phyloP scores from a whole-genome alignment of 768 basidiomycete species.

The Hebeloma cylindrosporum region DNA sequence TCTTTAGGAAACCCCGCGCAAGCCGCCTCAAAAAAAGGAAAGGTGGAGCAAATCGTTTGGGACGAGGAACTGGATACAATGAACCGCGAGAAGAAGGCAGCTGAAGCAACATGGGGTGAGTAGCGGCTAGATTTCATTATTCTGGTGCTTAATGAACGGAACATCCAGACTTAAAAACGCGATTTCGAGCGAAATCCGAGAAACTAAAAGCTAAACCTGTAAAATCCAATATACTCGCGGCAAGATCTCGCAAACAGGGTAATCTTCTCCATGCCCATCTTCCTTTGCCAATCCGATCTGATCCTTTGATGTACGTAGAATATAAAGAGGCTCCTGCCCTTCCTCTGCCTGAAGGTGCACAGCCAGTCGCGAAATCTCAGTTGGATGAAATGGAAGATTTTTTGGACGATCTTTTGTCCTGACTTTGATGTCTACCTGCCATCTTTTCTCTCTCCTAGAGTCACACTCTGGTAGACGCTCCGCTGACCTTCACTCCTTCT shows the following conservation, averaged over 20 bases:
- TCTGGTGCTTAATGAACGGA: too few relatives aligned
- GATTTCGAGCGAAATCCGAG: constrained; percentile 57
- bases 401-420: constrained; percentile 58
- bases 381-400: constrained; percentile 70
- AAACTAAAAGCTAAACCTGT: constrained; percentile 40
- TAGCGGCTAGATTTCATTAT: too few relatives aligned
- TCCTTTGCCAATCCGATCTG: too few relatives aligned
- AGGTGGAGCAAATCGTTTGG: constrained; percentile 66
- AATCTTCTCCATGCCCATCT: too few relatives aligned
- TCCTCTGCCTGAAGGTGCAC: constrained; percentile 34
- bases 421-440: too few relatives aligned
- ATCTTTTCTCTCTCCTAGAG: too few relatives aligned
- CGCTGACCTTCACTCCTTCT: too few relatives aligned
- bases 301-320: constrained; percentile 10
- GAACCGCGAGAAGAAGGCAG: constrained; percentile 66
- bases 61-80: constrained; percentile 63
- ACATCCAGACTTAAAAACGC: constrained; percentile 61
- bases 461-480: too few relatives aligned
- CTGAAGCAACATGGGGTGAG: constrained; percentile 75
- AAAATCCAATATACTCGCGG: constrained; percentile 16
- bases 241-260: constrained; percentile 41
- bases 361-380: constrained; percentile 36
- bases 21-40: constrained; percentile 55
- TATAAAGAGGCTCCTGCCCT: constrained; percentile 53
- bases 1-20: constrained; percentile 13